phyloP scores from a whole-genome alignment of 495 filamentous ascomycete genomes.

The Halenospora varia region DNA sequence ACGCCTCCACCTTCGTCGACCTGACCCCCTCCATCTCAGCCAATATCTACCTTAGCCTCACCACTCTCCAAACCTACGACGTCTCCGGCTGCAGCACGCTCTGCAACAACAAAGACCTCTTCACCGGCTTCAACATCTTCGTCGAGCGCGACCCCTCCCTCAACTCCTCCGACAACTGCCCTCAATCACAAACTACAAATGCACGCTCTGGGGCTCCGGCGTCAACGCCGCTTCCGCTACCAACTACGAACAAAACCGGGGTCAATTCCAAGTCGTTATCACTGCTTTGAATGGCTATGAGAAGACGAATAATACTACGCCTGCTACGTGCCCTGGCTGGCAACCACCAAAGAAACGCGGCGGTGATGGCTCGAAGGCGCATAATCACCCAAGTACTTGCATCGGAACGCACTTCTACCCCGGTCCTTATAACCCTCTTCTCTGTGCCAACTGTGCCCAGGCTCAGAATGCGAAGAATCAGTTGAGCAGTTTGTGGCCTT shows the following conservation, averaged over 20 bases:
- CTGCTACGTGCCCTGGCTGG: constrained; percentile 26
- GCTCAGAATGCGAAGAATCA: constrained; percentile 30
- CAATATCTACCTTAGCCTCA: constrained; percentile 41
- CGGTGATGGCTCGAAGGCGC: constrained; percentile 33
- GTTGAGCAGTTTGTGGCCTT: neutral
- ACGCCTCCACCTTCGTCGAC: constrained; percentile 34
- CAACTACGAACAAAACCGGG: constrained; percentile 33
- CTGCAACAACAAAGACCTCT: constrained; percentile 29
- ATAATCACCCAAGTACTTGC: constrained; percentile 29
- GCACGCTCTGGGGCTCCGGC: constrained; percentile 43
- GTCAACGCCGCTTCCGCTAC: constrained; percentile 29
- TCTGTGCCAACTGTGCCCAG: constrained; percentile 37
- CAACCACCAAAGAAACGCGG: constrained; percentile 27
- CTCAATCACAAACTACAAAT: constrained; percentile 48
- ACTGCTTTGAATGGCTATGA: constrained; percentile 34
- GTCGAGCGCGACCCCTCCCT: constrained; percentile 43
- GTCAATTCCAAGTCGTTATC: constrained; percentile 39
- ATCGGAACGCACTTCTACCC: constrained; percentile 40
- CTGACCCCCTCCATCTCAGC: constrained; percentile 31
- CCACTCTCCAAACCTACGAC: constrained; percentile 38
- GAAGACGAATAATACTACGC: constrained; percentile 30
- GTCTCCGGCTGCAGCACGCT: constrained; percentile 29
- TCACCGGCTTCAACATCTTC: constrained; percentile 42
- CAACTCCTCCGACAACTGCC: constrained; percentile 32
- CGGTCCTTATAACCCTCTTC: constrained; percentile 32